A percentile compares a stretch with the other conserved stretches of the same genome.
These are phyloP conservation scores for Byssoonygena ceratinophila DNA, from an alignment of 2,329 filamentous ascomycete genomes.

Conservation along the genomic window DNA sequence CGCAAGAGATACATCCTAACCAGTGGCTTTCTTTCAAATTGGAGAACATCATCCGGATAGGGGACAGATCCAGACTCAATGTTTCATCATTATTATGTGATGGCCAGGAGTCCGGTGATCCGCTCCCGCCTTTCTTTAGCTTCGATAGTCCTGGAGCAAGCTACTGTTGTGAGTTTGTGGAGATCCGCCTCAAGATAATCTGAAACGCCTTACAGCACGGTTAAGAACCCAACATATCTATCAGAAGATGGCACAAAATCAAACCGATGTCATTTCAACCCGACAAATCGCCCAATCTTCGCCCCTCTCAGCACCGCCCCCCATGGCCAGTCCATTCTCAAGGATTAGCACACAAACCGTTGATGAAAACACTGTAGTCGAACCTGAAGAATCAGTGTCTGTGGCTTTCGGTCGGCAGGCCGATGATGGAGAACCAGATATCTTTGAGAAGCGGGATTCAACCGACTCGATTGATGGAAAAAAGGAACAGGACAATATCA, in stretches of 20 bases:
- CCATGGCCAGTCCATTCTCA: conserved; percentile 16
- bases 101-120: background rate
- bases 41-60: background rate
- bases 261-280: background rate
- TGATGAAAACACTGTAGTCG: conserved; percentile 8
- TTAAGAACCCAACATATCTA: background rate
- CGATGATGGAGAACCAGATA: conserved; percentile 26
- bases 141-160: background rate
- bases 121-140: background rate
- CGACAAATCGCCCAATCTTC: background rate
- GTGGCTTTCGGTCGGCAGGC: conserved; percentile 18
- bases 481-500: conserved; percentile 27
- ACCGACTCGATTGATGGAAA: conserved; percentile 25
- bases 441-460: conserved; percentile 37
- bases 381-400: conserved; percentile 14
- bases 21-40: too few relatives aligned
- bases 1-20: too few relatives aligned
- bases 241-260: background rate
- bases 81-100: background rate
- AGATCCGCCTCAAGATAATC: background rate
- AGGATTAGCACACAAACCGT: conserved; percentile 24
- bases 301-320: background rate
- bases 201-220: background rate
- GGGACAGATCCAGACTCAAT: background rate
- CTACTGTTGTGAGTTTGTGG: background rate